Base-by-base conservation (phyloP, 306 rosid genomes). In the Cucumis hystrix region DNA sequence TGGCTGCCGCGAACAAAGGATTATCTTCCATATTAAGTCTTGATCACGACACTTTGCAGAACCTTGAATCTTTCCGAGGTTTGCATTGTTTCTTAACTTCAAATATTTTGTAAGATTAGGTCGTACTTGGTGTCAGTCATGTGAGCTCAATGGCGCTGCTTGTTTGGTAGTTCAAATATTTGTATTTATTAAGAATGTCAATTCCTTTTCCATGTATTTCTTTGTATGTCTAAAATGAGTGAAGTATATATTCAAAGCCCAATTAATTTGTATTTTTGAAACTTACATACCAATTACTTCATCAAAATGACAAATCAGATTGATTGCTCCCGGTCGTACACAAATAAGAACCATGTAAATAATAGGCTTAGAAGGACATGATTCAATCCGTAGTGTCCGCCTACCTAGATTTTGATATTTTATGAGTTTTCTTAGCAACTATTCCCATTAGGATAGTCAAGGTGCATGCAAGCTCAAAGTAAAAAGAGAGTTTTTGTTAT, bases 1-100 rank as follows among this genome's bases (percentile, higher is more conserved):
- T 92, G 85, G 99, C 99, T 77, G 97, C 89, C 62, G 85, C 90
- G 72, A 88, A 85, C 89, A 96, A 88, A 86, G 98, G 97, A 56
- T 84, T 96, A 55, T 73, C 97, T 78, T 96, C 99, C 41, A 91
- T 96, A 77, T 84, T 90, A 76, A 80, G 84, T 80, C 91, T 96
- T 75, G 99, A 96, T 83, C 96, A 88, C 65, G 93, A 91, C 83
- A 92, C 97, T 68, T 64, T 93, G 86, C 97, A 93, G 82, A 87
- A 87, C 80, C 92, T 92, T 82, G 99, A 96, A 67, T 87, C 84
- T 52, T 89, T 91, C 85, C 87, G 89, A 85, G 92, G 99, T 92
- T 82, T 76, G 88, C 74, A 58, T 82, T 47, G 21, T 73, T 73
- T 69, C 16, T 15, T 71, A 49, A 15, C 60, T 23, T 49, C 15